Evolutionary conservation across 306 rosid genomes (phyloP).

Genomic region (Ormosia semicastrata): DNA sequence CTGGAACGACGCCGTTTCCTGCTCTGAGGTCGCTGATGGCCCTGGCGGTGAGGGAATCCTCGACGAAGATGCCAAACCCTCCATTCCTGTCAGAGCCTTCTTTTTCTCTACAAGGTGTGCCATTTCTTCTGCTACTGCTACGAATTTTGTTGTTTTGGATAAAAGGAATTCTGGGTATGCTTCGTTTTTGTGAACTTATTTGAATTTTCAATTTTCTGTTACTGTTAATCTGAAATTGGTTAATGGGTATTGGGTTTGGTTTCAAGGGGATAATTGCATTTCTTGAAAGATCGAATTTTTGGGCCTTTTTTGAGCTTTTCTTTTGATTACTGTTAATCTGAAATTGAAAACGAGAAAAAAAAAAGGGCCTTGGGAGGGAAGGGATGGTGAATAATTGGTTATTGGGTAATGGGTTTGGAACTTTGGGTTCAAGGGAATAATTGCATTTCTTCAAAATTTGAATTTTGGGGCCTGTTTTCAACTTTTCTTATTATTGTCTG

Average conservation of each 20-base stretch:
- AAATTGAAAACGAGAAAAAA: neutral
- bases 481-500: neutral
- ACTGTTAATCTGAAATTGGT: neutral
- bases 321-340: neutral
- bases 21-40: slow-evolving; percentile 60
- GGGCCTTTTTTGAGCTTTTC: too few relatives aligned
- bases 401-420: neutral
- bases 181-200: neutral
- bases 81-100: slow-evolving; percentile 84
- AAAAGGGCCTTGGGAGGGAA: neutral
- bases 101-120: slow-evolving; percentile 69
- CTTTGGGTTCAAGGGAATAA: too few relatives aligned
- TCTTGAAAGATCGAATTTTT: too few relatives aligned
- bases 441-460: neutral
- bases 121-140: neutral
- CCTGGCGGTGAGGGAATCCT: slow-evolving; percentile 22
- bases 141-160: neutral
- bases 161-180: neutral
- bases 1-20: slow-evolving; percentile 72
- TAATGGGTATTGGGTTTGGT: too few relatives aligned
- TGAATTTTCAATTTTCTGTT: neutral
- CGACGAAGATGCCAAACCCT: slow-evolving; percentile 48
- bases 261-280: too few relatives aligned
- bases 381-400: neutral
- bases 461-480: neutral